A percentile compares a stretch with the other conserved stretches of the same genome.
These are phyloP conservation scores for Talaromyces sp. DNA, from an alignment of 2,329 filamentous ascomycete genomes.

Conservation along the genomic window DNA sequence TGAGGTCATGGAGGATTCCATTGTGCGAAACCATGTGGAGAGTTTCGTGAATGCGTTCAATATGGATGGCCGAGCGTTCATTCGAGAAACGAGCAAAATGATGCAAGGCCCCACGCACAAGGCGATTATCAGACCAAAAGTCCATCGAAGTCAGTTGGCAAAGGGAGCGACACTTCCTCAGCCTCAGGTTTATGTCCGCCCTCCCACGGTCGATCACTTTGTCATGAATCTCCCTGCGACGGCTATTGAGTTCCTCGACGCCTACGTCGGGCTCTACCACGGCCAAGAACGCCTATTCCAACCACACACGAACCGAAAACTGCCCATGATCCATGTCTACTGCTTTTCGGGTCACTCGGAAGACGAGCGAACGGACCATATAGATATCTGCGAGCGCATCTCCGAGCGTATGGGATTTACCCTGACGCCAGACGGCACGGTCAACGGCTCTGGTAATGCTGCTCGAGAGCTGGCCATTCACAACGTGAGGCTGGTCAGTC, in stretches of 20 bases:
- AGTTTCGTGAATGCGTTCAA: slow-evolving; percentile 75
- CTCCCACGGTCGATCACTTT: slow-evolving; percentile 80
- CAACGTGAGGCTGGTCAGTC: slow-evolving; percentile 80
- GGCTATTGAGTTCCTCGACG: slow-evolving; percentile 74
- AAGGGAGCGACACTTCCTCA: slow-evolving; percentile 21
- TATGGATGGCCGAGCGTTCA: slow-evolving; percentile 75
- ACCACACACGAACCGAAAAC: slow-evolving; percentile 49
- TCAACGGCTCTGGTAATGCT: slow-evolving; percentile 49
- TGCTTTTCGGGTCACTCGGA: slow-evolving; percentile 84
- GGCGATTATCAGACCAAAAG: slow-evolving; percentile 47
- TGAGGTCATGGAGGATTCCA: slow-evolving; percentile 63
- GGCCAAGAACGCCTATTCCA: slow-evolving; percentile 62
- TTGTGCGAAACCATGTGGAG: slow-evolving; percentile 72
- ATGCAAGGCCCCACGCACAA: slow-evolving; percentile 45
- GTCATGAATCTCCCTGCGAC: slow-evolving; percentile 96
- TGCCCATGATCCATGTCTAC: slow-evolving; percentile 89
- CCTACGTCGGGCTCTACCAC: slow-evolving; percentile 75
- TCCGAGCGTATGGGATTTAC: slow-evolving; percentile 55
- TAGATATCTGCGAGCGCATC: slow-evolving; percentile 60
- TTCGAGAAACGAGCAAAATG: slow-evolving; percentile 62
- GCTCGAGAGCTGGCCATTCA: slow-evolving; percentile 53
- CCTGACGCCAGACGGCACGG: slow-evolving; percentile 50
- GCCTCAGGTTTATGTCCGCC: slow-evolving; percentile 36
- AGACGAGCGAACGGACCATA: slow-evolving; percentile 57
- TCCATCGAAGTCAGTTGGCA: slow-evolving; percentile 18